phyloP scores from a whole-genome alignment of 106 monocot species.

The Phalaenopsis equestris region DNA sequence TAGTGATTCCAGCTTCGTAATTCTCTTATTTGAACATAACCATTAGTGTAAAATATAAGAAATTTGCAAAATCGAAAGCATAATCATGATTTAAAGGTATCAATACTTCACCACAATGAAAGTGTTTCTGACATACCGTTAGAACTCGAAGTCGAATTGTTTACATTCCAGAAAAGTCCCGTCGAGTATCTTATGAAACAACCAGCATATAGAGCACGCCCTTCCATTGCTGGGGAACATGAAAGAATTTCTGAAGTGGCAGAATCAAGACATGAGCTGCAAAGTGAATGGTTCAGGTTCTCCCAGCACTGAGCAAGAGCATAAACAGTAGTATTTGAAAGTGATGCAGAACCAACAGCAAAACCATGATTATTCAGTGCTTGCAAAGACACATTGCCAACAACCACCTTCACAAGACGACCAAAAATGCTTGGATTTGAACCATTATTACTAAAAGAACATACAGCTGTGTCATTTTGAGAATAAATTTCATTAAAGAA shows the following conservation, averaged over 20 bases:
- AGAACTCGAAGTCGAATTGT: constrained; percentile 17
- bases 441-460: constrained; percentile 12
- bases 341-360: constrained; percentile 26
- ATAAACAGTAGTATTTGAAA: constrained; percentile 20
- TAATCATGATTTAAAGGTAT: neutral
- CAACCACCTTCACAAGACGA: constrained; percentile 15
- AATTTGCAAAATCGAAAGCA: neutral
- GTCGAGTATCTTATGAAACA: constrained; percentile 50
- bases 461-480: constrained; percentile 7
- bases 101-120: neutral
- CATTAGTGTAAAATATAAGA: neutral
- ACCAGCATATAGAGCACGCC: constrained; percentile 38
- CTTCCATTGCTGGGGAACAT: constrained; percentile 33
- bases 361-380: constrained; percentile 22
- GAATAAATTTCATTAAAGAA: constrained; percentile 32
- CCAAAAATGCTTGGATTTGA: constrained; percentile 10
- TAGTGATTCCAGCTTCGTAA: neutral
- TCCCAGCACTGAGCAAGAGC: constrained; percentile 53
- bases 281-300: constrained; percentile 24
- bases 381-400: constrained; percentile 26
- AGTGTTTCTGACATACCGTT: constrained; percentile 19
- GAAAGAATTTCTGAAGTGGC: constrained; percentile 26
- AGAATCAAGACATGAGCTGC: constrained; percentile 34
- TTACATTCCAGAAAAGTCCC: constrained; percentile 38
- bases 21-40: neutral